phyloP scores from a whole-genome alignment of 2,329 filamentous ascomycete genomes.

The Ilyonectria sp. region DNA sequence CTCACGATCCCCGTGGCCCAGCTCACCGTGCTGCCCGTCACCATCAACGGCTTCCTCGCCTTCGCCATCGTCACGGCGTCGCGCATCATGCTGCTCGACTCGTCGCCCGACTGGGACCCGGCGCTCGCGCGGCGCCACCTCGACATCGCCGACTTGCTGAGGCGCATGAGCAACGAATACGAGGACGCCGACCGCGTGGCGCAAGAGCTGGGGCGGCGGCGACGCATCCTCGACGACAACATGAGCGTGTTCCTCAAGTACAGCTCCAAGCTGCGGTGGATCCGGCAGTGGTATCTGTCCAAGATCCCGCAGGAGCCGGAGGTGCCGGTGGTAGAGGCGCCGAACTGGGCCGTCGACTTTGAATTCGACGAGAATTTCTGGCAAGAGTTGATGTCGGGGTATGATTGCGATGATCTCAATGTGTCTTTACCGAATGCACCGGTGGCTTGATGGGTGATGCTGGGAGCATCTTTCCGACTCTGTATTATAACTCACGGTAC shows the following conservation, averaged over 20 bases:
- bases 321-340: background rate
- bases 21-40: constrained; percentile 51
- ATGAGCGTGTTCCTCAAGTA: constrained; percentile 51
- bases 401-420: constrained; percentile 32
- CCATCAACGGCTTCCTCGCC: constrained; percentile 48
- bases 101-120: constrained; percentile 55
- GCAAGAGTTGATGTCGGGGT: constrained; percentile 46
- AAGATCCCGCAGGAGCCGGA: constrained; percentile 41
- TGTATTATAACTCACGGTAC: background rate
- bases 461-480: background rate
- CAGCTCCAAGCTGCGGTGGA: constrained; percentile 57
- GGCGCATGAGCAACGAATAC: constrained; percentile 49
- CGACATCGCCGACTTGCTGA: constrained; percentile 50
- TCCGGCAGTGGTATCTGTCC: constrained; percentile 56
- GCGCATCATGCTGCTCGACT: constrained; percentile 54
- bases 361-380: constrained; percentile 51
- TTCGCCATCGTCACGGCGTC: constrained; percentile 55
- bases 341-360: constrained; percentile 43
- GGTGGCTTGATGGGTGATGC: background rate
- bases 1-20: constrained; percentile 44
- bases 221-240: constrained; percentile 50
- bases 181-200: constrained; percentile 51
- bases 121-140: constrained; percentile 51
- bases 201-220: constrained; percentile 39
- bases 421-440: constrained; percentile 19